Evolutionary conservation across 768 basidiomycete genomes (phyloP).

Genomic region (Xerocomus potaroensis): DNA sequence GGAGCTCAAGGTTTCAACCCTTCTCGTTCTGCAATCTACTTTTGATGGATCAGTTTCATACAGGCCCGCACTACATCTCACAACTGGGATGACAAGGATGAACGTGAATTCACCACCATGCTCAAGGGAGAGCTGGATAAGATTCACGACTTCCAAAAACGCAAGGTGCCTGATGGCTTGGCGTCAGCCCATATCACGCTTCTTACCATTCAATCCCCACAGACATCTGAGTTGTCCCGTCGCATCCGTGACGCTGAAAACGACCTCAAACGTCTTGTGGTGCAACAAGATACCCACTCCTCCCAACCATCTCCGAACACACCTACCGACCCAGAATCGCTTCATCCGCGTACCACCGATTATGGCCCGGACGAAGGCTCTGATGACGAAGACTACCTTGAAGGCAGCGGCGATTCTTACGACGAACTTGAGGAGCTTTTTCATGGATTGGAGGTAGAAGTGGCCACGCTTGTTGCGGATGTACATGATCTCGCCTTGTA

Average conservation of each 20-base stretch:
- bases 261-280: conserved; percentile 74
- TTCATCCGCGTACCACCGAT: conserved; percentile 40
- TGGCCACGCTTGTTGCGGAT: conserved; percentile 90
- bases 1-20: conserved; percentile 67
- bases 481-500: conserved; percentile 89
- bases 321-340: conserved; percentile 52
- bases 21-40: background rate
- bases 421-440: conserved; percentile 85
- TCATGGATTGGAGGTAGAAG: conserved; percentile 85
- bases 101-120: conserved; percentile 72
- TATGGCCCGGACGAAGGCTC: conserved; percentile 65
- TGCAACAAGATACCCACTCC: conserved; percentile 39
- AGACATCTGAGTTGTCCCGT: conserved; percentile 78
- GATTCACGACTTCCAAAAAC: conserved; percentile 88
- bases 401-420: conserved; percentile 49
- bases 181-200: conserved; percentile 1
- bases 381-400: conserved; percentile 50
- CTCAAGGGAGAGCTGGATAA: conserved; percentile 89
- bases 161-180: conserved; percentile 53
- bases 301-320: conserved; percentile 23
- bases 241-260: conserved; percentile 82
- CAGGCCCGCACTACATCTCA: conserved; percentile 50
- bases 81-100: conserved; percentile 74
- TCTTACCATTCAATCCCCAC: background rate
- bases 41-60: background rate